A percentile compares a stretch with the other conserved stretches of the same genome.
Conservation (phyloP, 306 rosid genomes). For the Elaeagnus macrophylla region DNA sequence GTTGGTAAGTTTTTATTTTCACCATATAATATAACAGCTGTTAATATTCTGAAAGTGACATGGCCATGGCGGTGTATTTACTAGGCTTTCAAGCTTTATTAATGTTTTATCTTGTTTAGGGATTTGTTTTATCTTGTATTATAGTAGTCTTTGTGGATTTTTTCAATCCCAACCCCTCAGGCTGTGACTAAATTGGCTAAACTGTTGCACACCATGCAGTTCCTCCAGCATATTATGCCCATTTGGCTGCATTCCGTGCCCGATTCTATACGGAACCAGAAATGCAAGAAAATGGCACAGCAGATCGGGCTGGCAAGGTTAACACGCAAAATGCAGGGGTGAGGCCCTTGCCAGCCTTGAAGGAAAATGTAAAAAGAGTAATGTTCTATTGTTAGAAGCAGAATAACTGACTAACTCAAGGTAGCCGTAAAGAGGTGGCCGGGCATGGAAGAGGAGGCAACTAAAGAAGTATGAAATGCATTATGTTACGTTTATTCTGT, state of each 20-base stretch:
- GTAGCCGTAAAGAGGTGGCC: no score
- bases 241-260: not conserved
- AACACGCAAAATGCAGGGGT: constrained; percentile 40
- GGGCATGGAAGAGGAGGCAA: no score
- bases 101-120: no score
- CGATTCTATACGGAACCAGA: constrained; percentile 26
- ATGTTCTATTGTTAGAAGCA: constrained; percentile 76
- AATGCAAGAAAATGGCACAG: constrained; percentile 59
- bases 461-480: no score
- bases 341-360: constrained; percentile 84
- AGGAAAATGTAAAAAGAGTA: constrained; percentile 95
- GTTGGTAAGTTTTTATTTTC: not conserved
- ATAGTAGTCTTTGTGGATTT: no score
- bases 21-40: no score
- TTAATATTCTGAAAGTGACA: not conserved
- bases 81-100: not conserved
- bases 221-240: not conserved
- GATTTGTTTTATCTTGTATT: no score
- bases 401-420: not conserved
- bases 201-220: constrained; percentile 31
- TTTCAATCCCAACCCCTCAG: no score
- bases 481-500: no score
- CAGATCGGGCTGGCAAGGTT: constrained; percentile 38
- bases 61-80: not conserved
- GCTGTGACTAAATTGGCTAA: not conserved